These are phyloP conservation scores for Kazachstania africana DNA, from an alignment of 805 yeast species.

Conservation along the genomic window DNA sequence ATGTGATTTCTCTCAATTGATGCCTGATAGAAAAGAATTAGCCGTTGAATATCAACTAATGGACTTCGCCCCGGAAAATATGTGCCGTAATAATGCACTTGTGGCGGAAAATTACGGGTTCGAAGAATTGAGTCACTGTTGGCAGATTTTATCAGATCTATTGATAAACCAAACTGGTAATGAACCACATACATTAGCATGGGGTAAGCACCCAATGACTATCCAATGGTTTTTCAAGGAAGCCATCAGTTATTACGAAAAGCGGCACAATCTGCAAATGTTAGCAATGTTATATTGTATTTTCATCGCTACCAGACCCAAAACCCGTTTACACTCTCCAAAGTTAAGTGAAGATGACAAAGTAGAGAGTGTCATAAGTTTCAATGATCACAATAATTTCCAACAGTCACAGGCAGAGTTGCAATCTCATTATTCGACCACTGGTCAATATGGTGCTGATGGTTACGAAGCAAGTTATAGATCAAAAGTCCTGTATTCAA, in stretches of 20 bases:
- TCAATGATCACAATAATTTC: constrained; percentile 5
- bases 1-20: constrained; percentile 52
- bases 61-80: constrained; percentile 50
- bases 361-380: constrained; percentile 13
- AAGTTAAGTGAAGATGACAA: not conserved
- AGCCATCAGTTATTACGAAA: constrained; percentile 54
- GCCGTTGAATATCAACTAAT: constrained; percentile 55
- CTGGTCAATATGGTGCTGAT: not conserved
- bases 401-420: constrained; percentile 7
- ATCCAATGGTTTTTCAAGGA: constrained; percentile 50
- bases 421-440: constrained; percentile 7
- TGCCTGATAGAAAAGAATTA: constrained; percentile 64
- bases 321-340: too few species aligned
- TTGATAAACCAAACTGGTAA: constrained; percentile 19
- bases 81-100: constrained; percentile 58
- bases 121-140: constrained; percentile 55
- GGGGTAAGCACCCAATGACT: constrained; percentile 81
- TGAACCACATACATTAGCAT: constrained; percentile 34
- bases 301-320: constrained; percentile 32
- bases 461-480: constrained; percentile 1
- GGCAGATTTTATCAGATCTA: constrained; percentile 48
- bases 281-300: constrained; percentile 78
- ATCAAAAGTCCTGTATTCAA: not conserved
- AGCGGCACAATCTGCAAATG: constrained; percentile 67
- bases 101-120: constrained; percentile 58